Evolutionary conservation across 2,329 filamentous ascomycete genomes (phyloP).

Genomic region (Pestalotiopsis sp.): DNA sequence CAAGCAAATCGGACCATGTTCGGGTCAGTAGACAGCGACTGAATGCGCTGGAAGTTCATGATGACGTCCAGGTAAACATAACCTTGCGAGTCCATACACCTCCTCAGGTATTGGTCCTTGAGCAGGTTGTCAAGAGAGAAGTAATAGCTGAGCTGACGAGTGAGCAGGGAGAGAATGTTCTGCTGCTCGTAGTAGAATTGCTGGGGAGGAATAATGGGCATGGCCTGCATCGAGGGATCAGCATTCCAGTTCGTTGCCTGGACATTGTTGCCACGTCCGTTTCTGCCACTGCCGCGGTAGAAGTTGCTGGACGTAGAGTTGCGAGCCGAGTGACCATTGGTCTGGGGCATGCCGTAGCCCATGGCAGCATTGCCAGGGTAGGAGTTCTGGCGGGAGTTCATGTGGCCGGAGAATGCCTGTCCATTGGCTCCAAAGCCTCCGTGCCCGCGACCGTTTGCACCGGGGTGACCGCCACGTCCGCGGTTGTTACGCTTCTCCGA

Average conservation of each 20-base stretch:
- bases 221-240: slow-evolving; percentile 12
- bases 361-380: slow-evolving; percentile 25
- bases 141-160: slow-evolving; percentile 79
- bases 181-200: slow-evolving; percentile 12
- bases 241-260: slow-evolving; percentile 4
- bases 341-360: slow-evolving; percentile 26
- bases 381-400: slow-evolving; percentile 15
- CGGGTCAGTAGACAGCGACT: slow-evolving; percentile 70
- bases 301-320: slow-evolving; percentile 9
- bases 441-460: slow-evolving; percentile 25
- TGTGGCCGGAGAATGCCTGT: slow-evolving; percentile 6
- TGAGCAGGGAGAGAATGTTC: slow-evolving; percentile 35
- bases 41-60: slow-evolving; percentile 84
- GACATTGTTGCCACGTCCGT: neutral
- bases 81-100: slow-evolving; percentile 93
- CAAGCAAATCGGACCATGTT: slow-evolving; percentile 77
- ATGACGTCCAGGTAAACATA: slow-evolving; percentile 84
- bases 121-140: slow-evolving; percentile 95
- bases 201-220: neutral
- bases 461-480: slow-evolving; percentile 40
- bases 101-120: slow-evolving; percentile 87
- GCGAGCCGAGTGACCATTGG: slow-evolving; percentile 18
- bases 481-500: slow-evolving; percentile 51
- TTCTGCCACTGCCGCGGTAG: slow-evolving; percentile 1
- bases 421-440: slow-evolving; percentile 10